These are phyloP conservation scores for Ogataea hybrid DNA, from an alignment of 1,139 yeast species.

Conservation along the genomic window DNA sequence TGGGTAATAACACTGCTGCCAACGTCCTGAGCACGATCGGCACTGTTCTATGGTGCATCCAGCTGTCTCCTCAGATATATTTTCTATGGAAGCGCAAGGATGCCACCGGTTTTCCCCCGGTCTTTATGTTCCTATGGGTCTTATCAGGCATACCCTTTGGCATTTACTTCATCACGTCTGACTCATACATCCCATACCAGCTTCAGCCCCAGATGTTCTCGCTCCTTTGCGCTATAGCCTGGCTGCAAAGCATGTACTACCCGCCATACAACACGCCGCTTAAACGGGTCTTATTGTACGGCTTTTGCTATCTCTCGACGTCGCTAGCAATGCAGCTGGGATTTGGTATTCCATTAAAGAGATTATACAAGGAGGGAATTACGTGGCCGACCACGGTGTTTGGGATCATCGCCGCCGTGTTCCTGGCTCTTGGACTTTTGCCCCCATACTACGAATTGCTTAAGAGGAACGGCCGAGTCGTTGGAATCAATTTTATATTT, in stretches of 20 bases:
- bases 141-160: slow-evolving; percentile 55
- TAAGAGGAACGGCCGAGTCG: slow-evolving; percentile 51
- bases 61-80: slow-evolving; percentile 50
- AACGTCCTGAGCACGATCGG: slow-evolving; percentile 55
- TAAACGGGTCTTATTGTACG: slow-evolving; percentile 31
- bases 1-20: slow-evolving; percentile 30
- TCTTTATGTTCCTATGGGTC: slow-evolving; percentile 61
- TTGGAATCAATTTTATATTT: slow-evolving; percentile 55
- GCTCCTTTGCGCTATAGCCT: slow-evolving; percentile 45
- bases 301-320: slow-evolving; percentile 36
- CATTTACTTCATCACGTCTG: slow-evolving; percentile 49
- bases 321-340: slow-evolving; percentile 48
- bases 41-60: slow-evolving; percentile 57
- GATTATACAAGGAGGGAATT: slow-evolving; percentile 45
- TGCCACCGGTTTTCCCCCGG: slow-evolving; percentile 52
- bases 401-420: slow-evolving; percentile 50
- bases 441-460: slow-evolving; percentile 57
- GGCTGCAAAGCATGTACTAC: slow-evolving; percentile 54
- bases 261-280: slow-evolving; percentile 43
- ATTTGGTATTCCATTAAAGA: slow-evolving; percentile 49
- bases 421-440: slow-evolving; percentile 48
- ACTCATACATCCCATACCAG: slow-evolving; percentile 52
- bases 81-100: slow-evolving; percentile 47
- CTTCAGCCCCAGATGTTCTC: slow-evolving; percentile 57
- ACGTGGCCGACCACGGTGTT: slow-evolving; percentile 52